Base-by-base conservation (phyloP, 2,329 filamentous ascomycete genomes). In the Cytospora piceae region DNA sequence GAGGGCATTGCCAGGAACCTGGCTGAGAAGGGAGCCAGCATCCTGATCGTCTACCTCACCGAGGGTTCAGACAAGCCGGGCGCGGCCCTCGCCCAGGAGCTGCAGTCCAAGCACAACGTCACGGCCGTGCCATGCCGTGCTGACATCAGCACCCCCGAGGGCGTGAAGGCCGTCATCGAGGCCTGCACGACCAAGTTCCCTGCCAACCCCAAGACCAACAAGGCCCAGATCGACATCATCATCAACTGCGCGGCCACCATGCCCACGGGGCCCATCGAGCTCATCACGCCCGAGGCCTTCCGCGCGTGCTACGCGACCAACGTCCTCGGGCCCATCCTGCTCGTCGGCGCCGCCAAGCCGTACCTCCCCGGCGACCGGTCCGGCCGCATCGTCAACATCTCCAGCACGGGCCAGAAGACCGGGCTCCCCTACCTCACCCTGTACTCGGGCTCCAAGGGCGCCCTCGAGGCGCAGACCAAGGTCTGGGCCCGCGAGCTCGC, bases 401-500 rank as follows among this genome's bases (percentile, higher is more conserved):
- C 81, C 52, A 84, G 81, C 68, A 83, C 87, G 66, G 82, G 80
- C 58, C 76, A 83, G 49, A 81, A 79, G 61, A 74, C 85, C 9
- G 85, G 85, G 49, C 85, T 84, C 66, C 77, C 80, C 55, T 77
- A 79, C 39, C 84, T 87, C 69, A 82, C 81, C 14, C 79, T 88
- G 57, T 89, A 88, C 70, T 84, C 83, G 12, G 86, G 84, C n/a
- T 86, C 83, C 58, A 88, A 89, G 72, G 86, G 83, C 1, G 85
- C 86, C 0, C 74, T 88, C 11, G 86, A 89, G 73, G 81, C 83
- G 46, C 86, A 88, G 83, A 87, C 86, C n/a, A 78, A 86, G 24
- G 83, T 83, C 0, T 88, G 86, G 86, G 79, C 83, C 6, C 79
- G 85, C 24, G 86, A 88, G 75, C 76, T 88, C 7, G 83, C 85